phyloP scores from a whole-genome alignment of 345 rosid genomes.

The Populus tremula region DNA sequence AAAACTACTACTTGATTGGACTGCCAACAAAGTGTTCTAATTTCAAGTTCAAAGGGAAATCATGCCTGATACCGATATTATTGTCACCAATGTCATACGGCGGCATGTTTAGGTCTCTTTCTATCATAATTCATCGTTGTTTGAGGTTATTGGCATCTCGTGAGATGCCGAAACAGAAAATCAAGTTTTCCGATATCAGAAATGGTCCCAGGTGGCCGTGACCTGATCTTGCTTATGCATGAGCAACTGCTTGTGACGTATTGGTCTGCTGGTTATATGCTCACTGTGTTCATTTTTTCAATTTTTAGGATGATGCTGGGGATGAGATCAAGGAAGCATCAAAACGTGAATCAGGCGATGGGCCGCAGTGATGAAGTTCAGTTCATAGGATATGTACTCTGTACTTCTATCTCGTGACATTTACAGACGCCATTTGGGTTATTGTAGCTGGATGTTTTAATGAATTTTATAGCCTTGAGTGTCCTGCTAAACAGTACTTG shows the following conservation, averaged over 20 bases:
- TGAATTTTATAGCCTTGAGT: constrained; percentile 26
- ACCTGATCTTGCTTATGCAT: neutral
- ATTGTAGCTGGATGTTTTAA: constrained; percentile 33
- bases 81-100: too few relatives aligned
- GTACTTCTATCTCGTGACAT: constrained; percentile 30
- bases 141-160: neutral
- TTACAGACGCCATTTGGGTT: constrained; percentile 32
- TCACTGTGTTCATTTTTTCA: neutral
- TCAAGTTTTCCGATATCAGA: neutral
- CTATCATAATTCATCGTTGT: neutral
- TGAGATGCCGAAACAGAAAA: neutral
- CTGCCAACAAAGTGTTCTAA: too few relatives aligned
- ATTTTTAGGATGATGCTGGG: constrained; percentile 67
- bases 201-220: neutral
- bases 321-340: constrained; percentile 89
- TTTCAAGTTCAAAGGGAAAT: neutral
- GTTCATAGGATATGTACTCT: constrained; percentile 23
- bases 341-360: constrained; percentile 62
- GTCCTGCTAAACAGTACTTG: constrained; percentile 10
- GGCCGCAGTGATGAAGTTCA: constrained; percentile 40
- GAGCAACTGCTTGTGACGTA: neutral
- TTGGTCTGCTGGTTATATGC: neutral
- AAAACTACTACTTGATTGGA: neutral
- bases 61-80: neutral
- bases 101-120: neutral